Conservation (phyloP, 1,284 basidiomycete genomes). For the Ceratobasidium sp. region DNA sequence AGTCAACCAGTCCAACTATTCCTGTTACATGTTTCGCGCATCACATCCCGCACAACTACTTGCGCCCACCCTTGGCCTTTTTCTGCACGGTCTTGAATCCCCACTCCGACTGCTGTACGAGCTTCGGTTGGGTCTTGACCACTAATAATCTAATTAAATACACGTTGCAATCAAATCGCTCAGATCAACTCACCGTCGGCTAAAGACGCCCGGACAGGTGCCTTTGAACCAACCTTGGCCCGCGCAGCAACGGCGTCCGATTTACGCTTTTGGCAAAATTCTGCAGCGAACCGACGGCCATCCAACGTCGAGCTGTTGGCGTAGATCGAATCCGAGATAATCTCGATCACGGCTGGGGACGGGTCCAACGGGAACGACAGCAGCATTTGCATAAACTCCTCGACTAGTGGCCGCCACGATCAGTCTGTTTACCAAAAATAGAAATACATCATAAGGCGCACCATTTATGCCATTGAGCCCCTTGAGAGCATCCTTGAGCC, state of each 20-base stretch:
- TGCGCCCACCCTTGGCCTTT: constrained; percentile 73
- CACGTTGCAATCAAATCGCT: not conserved
- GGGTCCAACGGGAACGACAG: constrained; percentile 90
- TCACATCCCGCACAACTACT: not conserved
- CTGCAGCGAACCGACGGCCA: constrained; percentile 90
- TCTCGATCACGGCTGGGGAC: constrained; percentile 79
- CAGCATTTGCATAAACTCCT: constrained; percentile 92
- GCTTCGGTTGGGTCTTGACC: constrained; percentile 86
- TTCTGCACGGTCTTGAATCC: constrained; percentile 92
- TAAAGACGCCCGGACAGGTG: constrained; percentile 68
- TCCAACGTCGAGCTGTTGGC: constrained; percentile 93
- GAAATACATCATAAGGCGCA: constrained; percentile 52
- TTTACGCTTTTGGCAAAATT: constrained; percentile 89
- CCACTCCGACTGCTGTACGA: constrained; percentile 72
- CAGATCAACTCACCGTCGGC: constrained; percentile 59
- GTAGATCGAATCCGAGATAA: constrained; percentile 93
- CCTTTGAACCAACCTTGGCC: constrained; percentile 44
- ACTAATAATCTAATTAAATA: constrained; percentile 53
- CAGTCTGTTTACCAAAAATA: not conserved
- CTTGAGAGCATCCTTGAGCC: constrained; percentile 88
- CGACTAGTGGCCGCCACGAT: constrained; percentile 61
- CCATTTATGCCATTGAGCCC: constrained; percentile 84
- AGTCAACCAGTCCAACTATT: not conserved
- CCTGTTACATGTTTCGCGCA: not conserved
- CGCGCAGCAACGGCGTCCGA: constrained; percentile 61